Evolutionary conservation across 2,329 filamentous ascomycete genomes (phyloP).

Genomic region (Hypoxylon sp.): DNA sequence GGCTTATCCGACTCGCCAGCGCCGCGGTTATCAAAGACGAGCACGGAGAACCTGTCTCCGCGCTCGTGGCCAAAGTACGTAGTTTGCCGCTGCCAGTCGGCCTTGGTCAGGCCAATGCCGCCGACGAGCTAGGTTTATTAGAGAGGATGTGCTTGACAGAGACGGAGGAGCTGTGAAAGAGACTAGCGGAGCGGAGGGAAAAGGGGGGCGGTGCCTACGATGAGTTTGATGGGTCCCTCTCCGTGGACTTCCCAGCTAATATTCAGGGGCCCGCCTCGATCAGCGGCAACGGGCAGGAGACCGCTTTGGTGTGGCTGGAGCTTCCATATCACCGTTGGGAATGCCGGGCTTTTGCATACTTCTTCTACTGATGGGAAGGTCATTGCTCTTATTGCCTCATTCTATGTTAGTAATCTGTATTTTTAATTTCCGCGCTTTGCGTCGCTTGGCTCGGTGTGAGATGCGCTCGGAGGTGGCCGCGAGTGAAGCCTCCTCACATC

Average conservation of each 20-base stretch:
- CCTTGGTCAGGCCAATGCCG: constrained; percentile 78
- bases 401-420: neutral
- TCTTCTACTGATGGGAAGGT: constrained; percentile 49
- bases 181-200: constrained; percentile 14
- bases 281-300: constrained; percentile 73
- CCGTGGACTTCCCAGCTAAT: constrained; percentile 87
- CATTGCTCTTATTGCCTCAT: constrained; percentile 13
- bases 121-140: constrained; percentile 76
- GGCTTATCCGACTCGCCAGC: constrained; percentile 86
- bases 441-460: neutral
- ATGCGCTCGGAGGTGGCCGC: too few relatives aligned
- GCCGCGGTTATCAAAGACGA: constrained; percentile 87
- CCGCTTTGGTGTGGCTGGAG: constrained; percentile 76
- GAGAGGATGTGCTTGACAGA: neutral
- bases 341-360: constrained; percentile 71
- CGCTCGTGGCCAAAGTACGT: constrained; percentile 83
- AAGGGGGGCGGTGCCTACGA: constrained; percentile 67
- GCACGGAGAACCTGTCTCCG: constrained; percentile 76
- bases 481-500: too few relatives aligned
- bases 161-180: neutral
- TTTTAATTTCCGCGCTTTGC: neutral
- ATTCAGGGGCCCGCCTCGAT: constrained; percentile 80
- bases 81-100: constrained; percentile 86
- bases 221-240: constrained; percentile 76
- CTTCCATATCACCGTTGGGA: constrained; percentile 75